Conservation (phyloP, 257 asterid species). For the Salvia splendens region DNA sequence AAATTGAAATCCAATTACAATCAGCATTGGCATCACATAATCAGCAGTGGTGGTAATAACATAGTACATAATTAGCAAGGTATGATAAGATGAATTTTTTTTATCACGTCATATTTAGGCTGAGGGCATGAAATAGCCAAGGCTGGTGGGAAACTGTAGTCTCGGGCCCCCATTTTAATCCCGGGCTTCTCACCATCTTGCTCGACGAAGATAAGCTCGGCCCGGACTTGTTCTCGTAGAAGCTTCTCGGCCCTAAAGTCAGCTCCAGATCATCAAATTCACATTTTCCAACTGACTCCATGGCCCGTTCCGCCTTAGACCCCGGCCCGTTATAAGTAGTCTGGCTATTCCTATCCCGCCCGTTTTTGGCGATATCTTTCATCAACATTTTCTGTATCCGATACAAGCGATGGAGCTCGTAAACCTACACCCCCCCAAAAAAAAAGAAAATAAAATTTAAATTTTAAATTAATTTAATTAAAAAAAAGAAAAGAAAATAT, state of each 20-base stretch:
- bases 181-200: slow-evolving; percentile 34
- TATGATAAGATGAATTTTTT: not conserved
- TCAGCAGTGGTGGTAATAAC: not conserved
- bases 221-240: slow-evolving; percentile 40
- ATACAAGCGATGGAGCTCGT: slow-evolving; percentile 87
- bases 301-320: slow-evolving; percentile 42
- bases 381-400: slow-evolving; percentile 72
- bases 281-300: slow-evolving; percentile 9
- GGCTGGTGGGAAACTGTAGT: slow-evolving; percentile 48
- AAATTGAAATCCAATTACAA: slow-evolving; percentile 9
- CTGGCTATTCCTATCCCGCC: slow-evolving; percentile 6
- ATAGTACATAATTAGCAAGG: not conserved
- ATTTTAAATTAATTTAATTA: not conserved
- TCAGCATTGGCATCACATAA: not conserved
- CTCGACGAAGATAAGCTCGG: slow-evolving; percentile 62
- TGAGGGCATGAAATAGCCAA: slow-evolving; percentile 77
- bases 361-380: slow-evolving; percentile 46
- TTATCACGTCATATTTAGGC: slow-evolving; percentile 60
- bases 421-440: slow-evolving; percentile 54
- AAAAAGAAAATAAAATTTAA: not conserved
- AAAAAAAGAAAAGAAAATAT: not conserved
- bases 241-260: slow-evolving; percentile 70
- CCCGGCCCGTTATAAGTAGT: slow-evolving; percentile 22
- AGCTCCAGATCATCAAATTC: slow-evolving; percentile 62
- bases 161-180: slow-evolving; percentile 60